A percentile compares a stretch with the other conserved stretches of the same genome.
Conservation (phyloP, 2,329 filamentous ascomycete genomes). For the Coniochaeta prunicola region DNA sequence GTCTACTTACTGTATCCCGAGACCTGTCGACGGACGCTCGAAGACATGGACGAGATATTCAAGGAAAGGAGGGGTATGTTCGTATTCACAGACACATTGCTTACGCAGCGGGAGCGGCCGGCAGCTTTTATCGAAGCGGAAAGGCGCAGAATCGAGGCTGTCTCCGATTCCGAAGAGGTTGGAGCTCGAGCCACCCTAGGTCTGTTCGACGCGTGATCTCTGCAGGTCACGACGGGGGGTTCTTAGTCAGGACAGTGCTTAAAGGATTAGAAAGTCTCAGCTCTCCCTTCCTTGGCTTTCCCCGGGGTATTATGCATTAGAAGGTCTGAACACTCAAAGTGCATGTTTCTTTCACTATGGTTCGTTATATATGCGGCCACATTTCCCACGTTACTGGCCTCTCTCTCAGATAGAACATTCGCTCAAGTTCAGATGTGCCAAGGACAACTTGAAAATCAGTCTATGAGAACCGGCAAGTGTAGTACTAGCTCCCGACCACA, state of each 20-base stretch:
- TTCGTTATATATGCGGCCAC: no score
- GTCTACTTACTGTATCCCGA: slow-evolving; percentile 44
- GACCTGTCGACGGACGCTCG: slow-evolving; percentile 35
- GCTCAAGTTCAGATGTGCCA: no score
- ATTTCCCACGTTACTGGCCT: no score
- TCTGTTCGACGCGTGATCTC: background rate
- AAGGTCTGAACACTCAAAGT: background rate
- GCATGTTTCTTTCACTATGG: background rate
- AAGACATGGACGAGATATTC: slow-evolving; percentile 40
- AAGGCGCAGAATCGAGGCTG: slow-evolving; percentile 11
- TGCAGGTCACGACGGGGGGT: background rate
- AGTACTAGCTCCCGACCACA: no score
- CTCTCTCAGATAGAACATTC: background rate
- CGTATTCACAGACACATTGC: slow-evolving; percentile 22
- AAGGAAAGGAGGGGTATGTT: slow-evolving; percentile 18
- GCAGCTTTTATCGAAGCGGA: slow-evolving; percentile 28
- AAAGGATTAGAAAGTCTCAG: background rate
- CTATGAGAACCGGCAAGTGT: no score
- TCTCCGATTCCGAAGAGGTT: background rate
- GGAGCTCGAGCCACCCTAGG: background rate
- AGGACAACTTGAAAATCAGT: no score
- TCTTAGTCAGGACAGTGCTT: background rate
- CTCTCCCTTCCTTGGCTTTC: background rate
- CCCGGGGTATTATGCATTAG: background rate
- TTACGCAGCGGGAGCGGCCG: slow-evolving; percentile 28